Percentiles rank a stretch among this genome's conserved stretches.
Conservation (phyloP, 2,329 filamentous ascomycete genomes). For the Ploettnerulaceae sp. region DNA sequence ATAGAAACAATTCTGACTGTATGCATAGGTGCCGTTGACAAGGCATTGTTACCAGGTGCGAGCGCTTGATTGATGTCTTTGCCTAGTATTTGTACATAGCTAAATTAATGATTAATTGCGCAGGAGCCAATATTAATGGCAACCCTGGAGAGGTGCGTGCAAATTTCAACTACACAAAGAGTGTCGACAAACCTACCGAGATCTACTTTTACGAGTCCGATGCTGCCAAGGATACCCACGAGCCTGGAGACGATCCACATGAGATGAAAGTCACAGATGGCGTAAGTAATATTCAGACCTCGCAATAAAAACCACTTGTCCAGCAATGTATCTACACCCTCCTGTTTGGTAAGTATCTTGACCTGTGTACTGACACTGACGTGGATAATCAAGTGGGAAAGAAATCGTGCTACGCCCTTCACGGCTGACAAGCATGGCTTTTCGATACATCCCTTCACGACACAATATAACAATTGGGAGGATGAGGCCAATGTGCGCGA, state of each 20-base stretch:
- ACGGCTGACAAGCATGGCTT: conserved; percentile 16
- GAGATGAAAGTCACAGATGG: conserved; percentile 10
- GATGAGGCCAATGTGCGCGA: conserved; percentile 11
- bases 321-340: too few relatives aligned
- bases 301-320: too few relatives aligned
- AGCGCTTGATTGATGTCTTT: conserved; percentile 5
- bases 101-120: conserved; percentile 6
- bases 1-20: background rate
- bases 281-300: too few relatives aligned
- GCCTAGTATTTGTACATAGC: conserved; percentile 6
- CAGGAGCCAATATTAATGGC: background rate
- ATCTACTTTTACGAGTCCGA: conserved; percentile 19
- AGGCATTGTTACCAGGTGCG: conserved; percentile 13
- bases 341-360: too few relatives aligned
- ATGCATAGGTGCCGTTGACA: conserved; percentile 10
- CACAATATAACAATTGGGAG: conserved; percentile 11
- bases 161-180: conserved; percentile 20
- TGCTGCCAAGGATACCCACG: conserved; percentile 10
- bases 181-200: conserved; percentile 16
- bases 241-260: conserved; percentile 17
- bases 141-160: conserved; percentile 8
- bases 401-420: conserved; percentile 6
- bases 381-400: background rate
- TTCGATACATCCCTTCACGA: conserved; percentile 14
- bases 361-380: too few relatives aligned